Base-by-base conservation (phyloP, 805 yeast species). In the Metschnikowia gelsemii region DNA sequence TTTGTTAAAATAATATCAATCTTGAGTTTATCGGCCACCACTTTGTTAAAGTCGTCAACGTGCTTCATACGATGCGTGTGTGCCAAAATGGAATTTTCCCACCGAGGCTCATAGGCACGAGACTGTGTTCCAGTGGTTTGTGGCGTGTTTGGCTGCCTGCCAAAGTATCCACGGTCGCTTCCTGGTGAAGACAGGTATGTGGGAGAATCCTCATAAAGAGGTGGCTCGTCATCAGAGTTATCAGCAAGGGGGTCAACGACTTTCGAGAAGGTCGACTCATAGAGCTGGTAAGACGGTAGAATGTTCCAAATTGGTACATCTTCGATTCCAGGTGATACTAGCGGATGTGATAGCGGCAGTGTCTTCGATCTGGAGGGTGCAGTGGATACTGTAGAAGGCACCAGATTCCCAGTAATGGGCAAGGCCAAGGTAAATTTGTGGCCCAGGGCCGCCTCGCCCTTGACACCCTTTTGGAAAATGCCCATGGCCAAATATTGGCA, bases 201-300 rank as follows among this genome's bases (percentile, higher is more conserved):
- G 9, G 70, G 61, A 7, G 62, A 51, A 25, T 55, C 43, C 39
- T 62, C 68, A 49, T 68, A 67, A 8, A 52, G 42, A 8, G 73
- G 73, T 4, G 70, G 72, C 26, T 55, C 63, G 2, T 55, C 46
- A 29, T 59, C 42, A 20, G 50, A 31, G 32, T 62, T 57, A 23
- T 64, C 63, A 1, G 46, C 43, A 13, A 59, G 53, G 8, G 72
- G 70, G 8, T 62, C 58, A 38, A 66, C 53, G 39, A 55, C 58
- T 38, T 63, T 64, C 16, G 70, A 63, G 30, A 68, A 58, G 3
- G 69, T 66, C 13, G 67, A 59, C 46, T 62, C 65, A 39, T 50
- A 57, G 28, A 61, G 57, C 42, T 61, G 64, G 46, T 61, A 61
- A 28, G 62, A 57, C 18, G 65, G 65, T 8, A 60, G 57, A 18